Conservation (phyloP, 2,329 filamentous ascomycete species). For the Fonsecaea nubica region DNA sequence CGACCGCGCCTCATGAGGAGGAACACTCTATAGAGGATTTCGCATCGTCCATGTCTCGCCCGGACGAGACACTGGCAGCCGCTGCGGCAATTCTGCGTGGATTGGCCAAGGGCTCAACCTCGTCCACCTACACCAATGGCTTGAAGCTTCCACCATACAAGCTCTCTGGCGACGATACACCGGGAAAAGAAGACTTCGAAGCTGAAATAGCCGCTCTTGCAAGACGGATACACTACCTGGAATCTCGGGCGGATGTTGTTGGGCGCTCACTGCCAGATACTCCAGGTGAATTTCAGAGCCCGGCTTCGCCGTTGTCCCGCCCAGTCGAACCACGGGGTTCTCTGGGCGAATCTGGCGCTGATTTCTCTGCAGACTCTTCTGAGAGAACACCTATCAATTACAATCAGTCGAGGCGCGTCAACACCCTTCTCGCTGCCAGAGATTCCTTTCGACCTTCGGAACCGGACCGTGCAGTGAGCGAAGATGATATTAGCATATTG, state of each 20-base stretch:
- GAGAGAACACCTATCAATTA: constrained; percentile 37
- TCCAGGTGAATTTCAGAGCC: constrained; percentile 70
- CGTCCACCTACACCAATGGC: constrained; percentile 57
- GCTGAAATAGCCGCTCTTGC: constrained; percentile 80
- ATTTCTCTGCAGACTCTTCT: constrained; percentile 48
- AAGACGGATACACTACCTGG: constrained; percentile 78
- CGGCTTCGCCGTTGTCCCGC: constrained; percentile 68
- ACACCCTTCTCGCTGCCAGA: constrained; percentile 46
- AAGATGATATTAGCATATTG: constrained; percentile 83
- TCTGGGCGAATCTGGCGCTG: constrained; percentile 41
- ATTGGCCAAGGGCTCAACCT: constrained; percentile 51
- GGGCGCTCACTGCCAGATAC: constrained; percentile 75
- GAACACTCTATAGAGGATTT: constrained; percentile 30
- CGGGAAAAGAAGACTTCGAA: constrained; percentile 80
- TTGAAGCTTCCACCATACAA: constrained; percentile 62
- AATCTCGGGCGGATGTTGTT: constrained; percentile 72
- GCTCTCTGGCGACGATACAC: constrained; percentile 77
- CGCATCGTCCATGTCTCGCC: constrained; percentile 49
- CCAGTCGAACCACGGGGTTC: constrained; percentile 53
- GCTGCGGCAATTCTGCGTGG: constrained; percentile 54
- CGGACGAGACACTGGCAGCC: constrained; percentile 56
- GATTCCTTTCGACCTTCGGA: constrained; percentile 51
- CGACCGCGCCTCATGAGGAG: constrained; percentile 32
- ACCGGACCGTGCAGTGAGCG: constrained; percentile 66
- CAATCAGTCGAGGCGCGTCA: constrained; percentile 46